Evolutionary conservation across 352 stramenopile species (phyloP).

Genomic region (Phytophthora megakarya): DNA sequence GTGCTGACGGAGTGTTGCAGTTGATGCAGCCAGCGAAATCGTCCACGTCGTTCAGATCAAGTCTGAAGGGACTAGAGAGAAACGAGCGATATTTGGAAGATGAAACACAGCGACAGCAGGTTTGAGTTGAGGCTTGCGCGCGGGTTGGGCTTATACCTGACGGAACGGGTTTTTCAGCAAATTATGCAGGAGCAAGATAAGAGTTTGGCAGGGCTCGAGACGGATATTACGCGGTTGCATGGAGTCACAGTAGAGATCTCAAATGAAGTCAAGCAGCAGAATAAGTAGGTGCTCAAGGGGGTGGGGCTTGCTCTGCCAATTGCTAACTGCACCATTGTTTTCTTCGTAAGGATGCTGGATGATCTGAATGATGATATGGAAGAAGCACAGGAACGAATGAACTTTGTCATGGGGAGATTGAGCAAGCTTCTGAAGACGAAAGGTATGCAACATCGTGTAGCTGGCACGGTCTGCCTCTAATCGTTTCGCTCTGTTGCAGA

Average conservation of each 20-base stretch:
- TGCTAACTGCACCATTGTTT: neutral
- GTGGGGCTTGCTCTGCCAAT: neutral
- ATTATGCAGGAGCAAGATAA: constrained; percentile 74
- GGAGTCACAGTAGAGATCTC: constrained; percentile 77
- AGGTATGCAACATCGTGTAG: constrained; percentile 38
- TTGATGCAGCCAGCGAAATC: constrained; percentile 43
- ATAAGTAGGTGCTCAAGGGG: constrained; percentile 50
- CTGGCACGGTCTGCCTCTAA: neutral
- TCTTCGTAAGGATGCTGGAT: constrained; percentile 68
- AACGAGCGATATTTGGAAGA: constrained; percentile 66
- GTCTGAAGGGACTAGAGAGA: constrained; percentile 32
- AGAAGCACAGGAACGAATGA: constrained; percentile 80
- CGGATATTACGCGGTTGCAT: constrained; percentile 60
- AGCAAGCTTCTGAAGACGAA: constrained; percentile 82
- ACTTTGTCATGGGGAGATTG: constrained; percentile 82
- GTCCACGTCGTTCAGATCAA: constrained; percentile 25
- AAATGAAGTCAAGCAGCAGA: constrained; percentile 72
- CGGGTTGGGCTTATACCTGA: neutral
- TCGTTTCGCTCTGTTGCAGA: constrained; percentile 42
- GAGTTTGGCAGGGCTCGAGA: constrained; percentile 59
- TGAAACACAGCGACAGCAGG: constrained; percentile 59
- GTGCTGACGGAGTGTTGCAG: constrained; percentile 28
- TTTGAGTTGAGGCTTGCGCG: constrained; percentile 14
- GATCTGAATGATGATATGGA: constrained; percentile 74
- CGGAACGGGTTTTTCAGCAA: constrained; percentile 40